Conservation (phyloP, 2,329 filamentous ascomycete genomes). For the Amphichorda felina region DNA sequence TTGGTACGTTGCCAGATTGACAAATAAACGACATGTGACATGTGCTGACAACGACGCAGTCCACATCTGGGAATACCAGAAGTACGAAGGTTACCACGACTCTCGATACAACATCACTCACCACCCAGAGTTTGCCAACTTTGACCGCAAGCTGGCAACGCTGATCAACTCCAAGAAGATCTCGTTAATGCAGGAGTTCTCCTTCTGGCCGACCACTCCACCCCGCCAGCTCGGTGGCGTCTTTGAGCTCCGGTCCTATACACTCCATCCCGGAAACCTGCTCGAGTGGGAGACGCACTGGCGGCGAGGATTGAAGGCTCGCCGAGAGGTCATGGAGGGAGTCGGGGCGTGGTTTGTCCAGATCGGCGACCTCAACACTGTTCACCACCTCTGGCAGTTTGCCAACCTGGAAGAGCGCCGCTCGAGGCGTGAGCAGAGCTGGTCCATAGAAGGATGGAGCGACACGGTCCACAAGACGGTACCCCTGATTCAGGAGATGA, state of each 20-base stretch:
- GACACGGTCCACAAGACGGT: conserved; percentile 98
- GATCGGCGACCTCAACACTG: conserved; percentile 93
- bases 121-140: conserved; percentile 73
- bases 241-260: conserved; percentile 95
- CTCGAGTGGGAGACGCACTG: conserved; percentile 99
- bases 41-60: conserved; percentile 41
- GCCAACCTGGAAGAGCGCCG: conserved; percentile 92
- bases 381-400: conserved; percentile 98
- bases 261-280: conserved; percentile 86
- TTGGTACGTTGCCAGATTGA: conserved; percentile 53
- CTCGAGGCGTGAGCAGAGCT: conserved; percentile 82
- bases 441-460: conserved; percentile 89
- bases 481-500: conserved; percentile 92
- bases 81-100: conserved; percentile 89
- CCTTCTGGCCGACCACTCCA: conserved; percentile 94
- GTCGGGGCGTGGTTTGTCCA: conserved; percentile 98
- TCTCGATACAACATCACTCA: conserved; percentile 75
- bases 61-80: conserved; percentile 99
- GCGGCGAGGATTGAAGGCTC: conserved; percentile 80
- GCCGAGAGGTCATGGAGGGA: conserved; percentile 95
- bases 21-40: neutral
- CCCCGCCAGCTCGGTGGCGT: conserved; percentile 83
- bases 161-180: conserved; percentile 76
- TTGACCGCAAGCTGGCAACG: conserved; percentile 74
- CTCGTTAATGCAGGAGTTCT: conserved; percentile 98